phyloP scores from a whole-genome alignment of 371 early-diverging fungal genomes.

The Rhizopus delemar region DNA sequence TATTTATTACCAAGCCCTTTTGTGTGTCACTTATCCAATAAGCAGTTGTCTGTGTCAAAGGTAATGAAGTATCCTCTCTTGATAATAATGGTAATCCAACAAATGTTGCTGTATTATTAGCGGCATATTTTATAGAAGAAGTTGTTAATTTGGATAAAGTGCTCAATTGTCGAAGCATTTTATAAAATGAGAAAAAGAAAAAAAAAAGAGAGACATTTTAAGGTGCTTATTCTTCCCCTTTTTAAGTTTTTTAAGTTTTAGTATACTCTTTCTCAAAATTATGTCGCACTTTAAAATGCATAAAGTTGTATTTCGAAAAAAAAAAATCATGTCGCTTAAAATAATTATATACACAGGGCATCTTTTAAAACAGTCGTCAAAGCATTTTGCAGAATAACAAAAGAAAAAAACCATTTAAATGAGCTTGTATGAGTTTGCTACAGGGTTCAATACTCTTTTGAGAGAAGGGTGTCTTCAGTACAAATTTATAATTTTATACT shows the following conservation, averaged over 20 bases:
- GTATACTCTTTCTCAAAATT: too few species aligned
- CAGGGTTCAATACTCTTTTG: too few species aligned
- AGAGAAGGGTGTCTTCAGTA: too few species aligned
- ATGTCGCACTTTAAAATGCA: too few species aligned
- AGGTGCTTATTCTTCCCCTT: neutral
- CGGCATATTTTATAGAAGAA: slow-evolving; percentile 44
- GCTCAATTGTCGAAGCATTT: slow-evolving; percentile 45
- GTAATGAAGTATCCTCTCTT: slow-evolving; percentile 29
- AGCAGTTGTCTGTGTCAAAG: slow-evolving; percentile 35
- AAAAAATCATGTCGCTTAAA: too few species aligned
- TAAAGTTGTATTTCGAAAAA: too few species aligned
- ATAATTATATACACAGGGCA: too few species aligned
- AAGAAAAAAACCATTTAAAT: too few species aligned
- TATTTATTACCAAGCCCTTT: slow-evolving; percentile 42
- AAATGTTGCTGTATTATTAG: slow-evolving; percentile 30
- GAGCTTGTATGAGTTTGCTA: too few species aligned
- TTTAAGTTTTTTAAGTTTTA: neutral
- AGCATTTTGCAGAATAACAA: too few species aligned
- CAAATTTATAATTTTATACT: too few species aligned
- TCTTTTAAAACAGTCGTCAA: too few species aligned
- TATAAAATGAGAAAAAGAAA: neutral
- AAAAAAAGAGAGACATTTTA: neutral
- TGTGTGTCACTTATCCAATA: slow-evolving; percentile 50
- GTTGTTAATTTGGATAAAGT: slow-evolving; percentile 41
- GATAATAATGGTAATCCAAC: slow-evolving; percentile 27